Evolutionary conservation across 768 basidiomycete genomes (phyloP).

Genomic region (Candolleomyces eurysporus): DNA sequence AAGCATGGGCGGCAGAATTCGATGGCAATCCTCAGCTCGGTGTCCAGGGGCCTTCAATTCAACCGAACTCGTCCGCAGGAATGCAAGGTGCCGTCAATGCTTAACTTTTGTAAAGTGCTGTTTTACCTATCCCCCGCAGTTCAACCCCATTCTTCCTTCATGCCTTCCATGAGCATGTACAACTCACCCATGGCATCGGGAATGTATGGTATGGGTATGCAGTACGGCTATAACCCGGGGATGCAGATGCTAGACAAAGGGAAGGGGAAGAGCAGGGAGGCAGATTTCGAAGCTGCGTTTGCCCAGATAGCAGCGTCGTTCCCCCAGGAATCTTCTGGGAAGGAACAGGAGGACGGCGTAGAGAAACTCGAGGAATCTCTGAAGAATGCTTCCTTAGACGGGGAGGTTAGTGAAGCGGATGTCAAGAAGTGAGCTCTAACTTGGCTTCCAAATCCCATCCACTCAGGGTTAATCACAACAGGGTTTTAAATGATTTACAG

Average conservation of each 20-base stretch:
- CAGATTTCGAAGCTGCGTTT: slow-evolving; percentile 86
- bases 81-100: neutral
- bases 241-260: slow-evolving; percentile 42
- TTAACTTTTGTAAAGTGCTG: neutral
- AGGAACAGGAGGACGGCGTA: slow-evolving; percentile 38
- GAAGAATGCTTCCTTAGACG: slow-evolving; percentile 33
- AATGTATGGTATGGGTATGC: slow-evolving; percentile 32
- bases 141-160: slow-evolving; percentile 41
- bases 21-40: slow-evolving; percentile 23
- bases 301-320: slow-evolving; percentile 60
- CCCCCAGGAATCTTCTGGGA: slow-evolving; percentile 22
- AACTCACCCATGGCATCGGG: slow-evolving; percentile 38
- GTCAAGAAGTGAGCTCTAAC: slow-evolving; percentile 49
- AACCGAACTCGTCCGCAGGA: slow-evolving; percentile 30
- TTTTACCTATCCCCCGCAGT: slow-evolving; percentile 19
- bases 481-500: slow-evolving; percentile 63
- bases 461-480: slow-evolving; percentile 22
- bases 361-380: slow-evolving; percentile 49
- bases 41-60: slow-evolving; percentile 21
- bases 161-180: slow-evolving; percentile 33
- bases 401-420: slow-evolving; percentile 26
- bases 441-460: neutral
- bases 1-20: slow-evolving; percentile 61
- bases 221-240: slow-evolving; percentile 30
- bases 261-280: slow-evolving; percentile 78